These are phyloP conservation scores for Nakazawaea laoshanensis DNA, from an alignment of 805 yeast species.

Conservation along the genomic window DNA sequence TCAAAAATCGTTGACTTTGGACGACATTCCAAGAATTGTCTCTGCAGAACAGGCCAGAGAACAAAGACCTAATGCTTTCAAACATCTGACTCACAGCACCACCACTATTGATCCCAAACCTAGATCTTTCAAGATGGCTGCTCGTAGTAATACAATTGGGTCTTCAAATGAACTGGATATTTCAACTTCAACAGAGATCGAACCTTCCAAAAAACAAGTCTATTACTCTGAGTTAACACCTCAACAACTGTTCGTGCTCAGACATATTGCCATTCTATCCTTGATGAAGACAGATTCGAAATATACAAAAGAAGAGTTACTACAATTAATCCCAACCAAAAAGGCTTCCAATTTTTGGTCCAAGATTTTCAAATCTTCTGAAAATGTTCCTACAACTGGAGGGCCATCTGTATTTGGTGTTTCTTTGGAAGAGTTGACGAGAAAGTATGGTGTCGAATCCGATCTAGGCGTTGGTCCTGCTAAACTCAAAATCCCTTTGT, in stretches of 20 bases:
- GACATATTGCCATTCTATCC: constrained; percentile 52
- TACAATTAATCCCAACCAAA: constrained; percentile 31
- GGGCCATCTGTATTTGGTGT: constrained; percentile 61
- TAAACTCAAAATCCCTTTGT: constrained; percentile 70
- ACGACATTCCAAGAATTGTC: constrained; percentile 94
- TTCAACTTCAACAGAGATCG: constrained; percentile 7
- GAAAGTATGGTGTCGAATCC: constrained; percentile 71
- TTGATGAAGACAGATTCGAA: constrained; percentile 25
- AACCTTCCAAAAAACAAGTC: constrained; percentile 20
- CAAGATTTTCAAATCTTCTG: constrained; percentile 29
- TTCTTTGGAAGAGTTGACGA: constrained; percentile 60
- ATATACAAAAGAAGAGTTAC: constrained; percentile 29
- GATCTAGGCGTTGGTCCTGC: constrained; percentile 80
- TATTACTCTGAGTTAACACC: constrained; percentile 59
- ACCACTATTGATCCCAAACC: constrained; percentile 10
- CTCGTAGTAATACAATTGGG: constrained; percentile 4
- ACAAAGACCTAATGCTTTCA: constrained; percentile 85
- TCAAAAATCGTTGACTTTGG: constrained; percentile 82
- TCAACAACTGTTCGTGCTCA: constrained; percentile 47
- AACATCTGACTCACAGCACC: constrained; percentile 47
- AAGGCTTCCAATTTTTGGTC: constrained; percentile 45
- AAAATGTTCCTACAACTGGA: not conserved
- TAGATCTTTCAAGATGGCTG: constrained; percentile 5
- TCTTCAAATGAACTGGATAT: constrained; percentile 2
- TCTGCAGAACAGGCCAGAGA: constrained; percentile 96